phyloP scores from a whole-genome alignment of 2,329 filamentous ascomycete genomes.

The Lasiodiplodia sp. region DNA sequence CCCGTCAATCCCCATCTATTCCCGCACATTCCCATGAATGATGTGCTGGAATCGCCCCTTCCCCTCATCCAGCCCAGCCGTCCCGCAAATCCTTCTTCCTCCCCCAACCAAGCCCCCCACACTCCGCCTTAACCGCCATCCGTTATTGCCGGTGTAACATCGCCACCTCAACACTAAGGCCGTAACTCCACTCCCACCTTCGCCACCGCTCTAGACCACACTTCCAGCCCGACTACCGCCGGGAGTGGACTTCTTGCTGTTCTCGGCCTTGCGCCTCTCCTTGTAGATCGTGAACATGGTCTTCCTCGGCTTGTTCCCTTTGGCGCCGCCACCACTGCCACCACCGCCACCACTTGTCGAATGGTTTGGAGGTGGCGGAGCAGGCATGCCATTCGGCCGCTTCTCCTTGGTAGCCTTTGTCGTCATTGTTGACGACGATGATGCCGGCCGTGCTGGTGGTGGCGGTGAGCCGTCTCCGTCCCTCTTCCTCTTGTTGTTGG shows the following conservation, averaged over 20 bases:
- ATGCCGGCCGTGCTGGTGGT: neutral
- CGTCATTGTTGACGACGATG: neutral
- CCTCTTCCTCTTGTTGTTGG: neutral
- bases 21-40: no score
- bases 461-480: neutral
- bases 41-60: no score
- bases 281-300: constrained; percentile 12
- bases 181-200: neutral
- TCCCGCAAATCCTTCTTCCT: neutral
- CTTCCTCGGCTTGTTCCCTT: constrained; percentile 25
- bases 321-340: neutral
- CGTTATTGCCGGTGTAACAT: neutral
- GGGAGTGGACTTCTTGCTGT: neutral
- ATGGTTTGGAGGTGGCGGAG: neutral
- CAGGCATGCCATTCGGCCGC: neutral
- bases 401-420: neutral
- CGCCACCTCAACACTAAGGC: neutral
- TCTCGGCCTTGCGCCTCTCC: neutral
- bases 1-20: no score
- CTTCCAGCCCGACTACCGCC: constrained; percentile 1
- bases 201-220: neutral
- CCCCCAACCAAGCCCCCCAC: neutral
- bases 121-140: neutral
- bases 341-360: neutral
- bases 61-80: no score